Base-by-base conservation (phyloP, 371 early-diverging fungal species). In the Batkoa obscura region DNA sequence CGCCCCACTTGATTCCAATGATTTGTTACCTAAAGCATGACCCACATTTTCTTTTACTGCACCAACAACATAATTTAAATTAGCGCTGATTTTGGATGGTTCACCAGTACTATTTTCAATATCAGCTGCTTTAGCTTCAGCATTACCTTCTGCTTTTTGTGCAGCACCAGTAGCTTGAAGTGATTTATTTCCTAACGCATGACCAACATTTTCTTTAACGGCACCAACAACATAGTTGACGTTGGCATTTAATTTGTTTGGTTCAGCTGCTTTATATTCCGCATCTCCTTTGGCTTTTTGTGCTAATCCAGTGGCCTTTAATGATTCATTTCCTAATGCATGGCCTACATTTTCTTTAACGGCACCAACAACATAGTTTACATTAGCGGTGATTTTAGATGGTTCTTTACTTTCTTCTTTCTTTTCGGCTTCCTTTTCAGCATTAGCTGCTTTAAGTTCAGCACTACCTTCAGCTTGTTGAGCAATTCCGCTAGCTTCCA, bases 31-130 rank as follows among this genome's bases (percentile, higher is more conserved):
- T 38, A 60, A 37, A 3, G 62, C 55, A n/a, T 52, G 37, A 17
- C 66, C 66, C 30, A 63, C 38, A 47, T 52, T 52, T 37, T 68
- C 57, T 59, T 65, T 68, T 60, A 62, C 60, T 43, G 60, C 31
- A 15, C 66, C 68, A 34, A 63, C 58, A 45, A 51, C 48, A 23
- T 61, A 48, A 58, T 58, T 60, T 53, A 59, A 61, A 43, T 41
- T 51, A 33, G 41, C 58, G 13, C 23, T 41, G 34, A 39, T 12
- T 58, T 58, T 58, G 6, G 42, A 41, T 30, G 58, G 58, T 35
- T 50, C 50, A n/a, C n/a, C n/a, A n/a, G n/a, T n/a, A n/a, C n/a
- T n/a, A n/a, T n/a, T n/a, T 8, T 47, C 31, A 31, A 31, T 31
- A 47, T 47, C 47, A 13, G 47, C 47, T 13, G 47, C 50, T 34